Percentiles rank a stretch among this genome's conserved stretches.
Evolutionary conservation across 768 basidiomycete species (phyloP).

Genomic region (Panaeolus papilionaceus): DNA sequence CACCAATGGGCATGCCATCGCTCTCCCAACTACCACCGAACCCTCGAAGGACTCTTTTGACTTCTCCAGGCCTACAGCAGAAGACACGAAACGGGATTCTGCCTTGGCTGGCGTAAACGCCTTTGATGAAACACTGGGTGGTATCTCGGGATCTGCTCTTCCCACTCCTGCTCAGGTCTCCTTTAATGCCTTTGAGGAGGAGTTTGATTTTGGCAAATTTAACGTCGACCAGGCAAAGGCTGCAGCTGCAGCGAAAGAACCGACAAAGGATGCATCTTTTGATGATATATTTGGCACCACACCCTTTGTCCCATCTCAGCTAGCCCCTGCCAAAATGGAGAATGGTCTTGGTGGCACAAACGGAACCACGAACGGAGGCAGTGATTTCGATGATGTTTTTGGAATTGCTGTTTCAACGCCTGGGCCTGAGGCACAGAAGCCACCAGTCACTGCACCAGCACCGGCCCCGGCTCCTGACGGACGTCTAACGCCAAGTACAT

Average conservation of each 20-base stretch:
- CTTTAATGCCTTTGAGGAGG: constrained; percentile 62
- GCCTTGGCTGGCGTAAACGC: constrained; percentile 59
- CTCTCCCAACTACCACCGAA: constrained; percentile 5
- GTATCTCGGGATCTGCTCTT: constrained; percentile 45
- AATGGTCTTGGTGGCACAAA: background rate
- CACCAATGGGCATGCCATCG: constrained; percentile 15
- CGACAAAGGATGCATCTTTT: constrained; percentile 28
- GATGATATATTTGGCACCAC: constrained; percentile 56
- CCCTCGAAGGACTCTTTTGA: constrained; percentile 18
- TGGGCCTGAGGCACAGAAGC: constrained; percentile 4
- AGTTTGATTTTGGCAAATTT: constrained; percentile 60
- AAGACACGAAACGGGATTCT: constrained; percentile 25
- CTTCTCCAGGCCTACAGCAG: constrained; percentile 13
- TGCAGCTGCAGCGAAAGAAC: constrained; percentile 10
- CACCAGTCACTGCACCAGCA: constrained; percentile 16
- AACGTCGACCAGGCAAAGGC: constrained; percentile 21
- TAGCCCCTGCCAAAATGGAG: constrained; percentile 32
- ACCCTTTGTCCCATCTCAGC: constrained; percentile 30
- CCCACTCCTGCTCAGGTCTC: constrained; percentile 53
- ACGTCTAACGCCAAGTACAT: constrained; percentile 32
- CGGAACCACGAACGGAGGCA: background rate
- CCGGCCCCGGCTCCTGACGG: constrained; percentile 21
- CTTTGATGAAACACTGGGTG: constrained; percentile 79
- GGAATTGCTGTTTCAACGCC: constrained; percentile 10
- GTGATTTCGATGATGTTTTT: constrained; percentile 28